These are phyloP conservation scores for Endocalyx cinctus DNA, from an alignment of 2,329 filamentous ascomycete genomes.

Conservation along the genomic window DNA sequence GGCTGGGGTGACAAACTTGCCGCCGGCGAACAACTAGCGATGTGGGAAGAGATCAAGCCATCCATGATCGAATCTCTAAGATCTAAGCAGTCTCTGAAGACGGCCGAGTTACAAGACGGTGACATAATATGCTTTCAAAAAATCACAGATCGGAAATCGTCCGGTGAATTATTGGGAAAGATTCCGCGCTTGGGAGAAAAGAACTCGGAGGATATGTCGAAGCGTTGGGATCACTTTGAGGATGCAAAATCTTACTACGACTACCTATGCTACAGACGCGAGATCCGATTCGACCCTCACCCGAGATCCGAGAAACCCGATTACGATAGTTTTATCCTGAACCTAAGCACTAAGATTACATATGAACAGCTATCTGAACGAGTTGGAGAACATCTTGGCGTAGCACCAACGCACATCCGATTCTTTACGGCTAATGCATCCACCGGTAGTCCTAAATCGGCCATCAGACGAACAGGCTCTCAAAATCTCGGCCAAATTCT, in stretches of 20 bases:
- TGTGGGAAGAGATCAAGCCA: constrained; percentile 98
- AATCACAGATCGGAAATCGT: constrained; percentile 44
- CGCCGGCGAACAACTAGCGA: constrained; percentile 54
- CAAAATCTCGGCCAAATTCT: constrained; percentile 77
- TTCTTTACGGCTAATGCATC: constrained; percentile 81
- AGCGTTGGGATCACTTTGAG: constrained; percentile 49
- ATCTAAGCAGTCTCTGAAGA: constrained; percentile 79
- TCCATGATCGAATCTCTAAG: constrained; percentile 96
- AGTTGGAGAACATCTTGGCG: constrained; percentile 70
- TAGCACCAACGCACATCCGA: constrained; percentile 81
- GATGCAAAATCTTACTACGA: constrained; percentile 90
- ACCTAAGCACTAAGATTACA: constrained; percentile 79
- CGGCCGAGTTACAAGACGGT: constrained; percentile 92
- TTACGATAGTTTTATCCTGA: constrained; percentile 67
- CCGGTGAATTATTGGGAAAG: constrained; percentile 33
- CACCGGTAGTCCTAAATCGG: constrained; percentile 70
- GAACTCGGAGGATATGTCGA: constrained; percentile 31
- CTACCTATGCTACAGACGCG: constrained; percentile 79
- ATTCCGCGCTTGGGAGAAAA: constrained; percentile 35
- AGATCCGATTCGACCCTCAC: constrained; percentile 72
- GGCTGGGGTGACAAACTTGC: constrained; percentile 74
- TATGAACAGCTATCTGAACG: constrained; percentile 85
- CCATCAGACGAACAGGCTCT: constrained; percentile 68
- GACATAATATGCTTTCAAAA: constrained; percentile 95
- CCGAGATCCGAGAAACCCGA: constrained; percentile 52